Evolutionary conservation across 2,329 filamentous ascomycete genomes (phyloP), one percentile per base, ranked within the genome.

Genomic region (Aspergillus chevalieri): DNA sequence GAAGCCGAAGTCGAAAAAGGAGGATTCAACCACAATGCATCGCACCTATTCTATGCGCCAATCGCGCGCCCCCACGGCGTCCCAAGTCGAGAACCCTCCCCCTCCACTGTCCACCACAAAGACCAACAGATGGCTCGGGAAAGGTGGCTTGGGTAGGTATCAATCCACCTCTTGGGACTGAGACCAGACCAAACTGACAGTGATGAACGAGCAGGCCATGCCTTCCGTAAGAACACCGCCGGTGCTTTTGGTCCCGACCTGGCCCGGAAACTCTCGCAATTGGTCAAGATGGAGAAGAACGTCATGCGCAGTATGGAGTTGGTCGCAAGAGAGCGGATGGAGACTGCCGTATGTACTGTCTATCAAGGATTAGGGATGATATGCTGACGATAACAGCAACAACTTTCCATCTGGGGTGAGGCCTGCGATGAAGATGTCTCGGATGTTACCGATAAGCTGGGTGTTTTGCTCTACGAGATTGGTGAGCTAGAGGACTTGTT

Each of bases 241-340:
- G 76, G 76, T 36, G 74, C 76, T 52, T 78, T 78, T 64, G 83
- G 83, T 33, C 83, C 91, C 50, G 93, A 98, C 65, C 84, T 98
- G 51, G 87, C 93, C 51, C 96, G 95, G 82, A 98, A 98, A 81
- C 85, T 98, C 55, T 89, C 91, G 38, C 89, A 95, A 76, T 82
- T 98, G 47, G 93, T 98, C 56, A 98, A 98, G 83, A 98, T 98
- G 93, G 93, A 98, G 78, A 98, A 98, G 84, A 97, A 98, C 69
- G 89, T 96, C 50, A 98, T 98, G 93, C 89, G 93, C 72, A 96
- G 90, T 70, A 85, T 97, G 80, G 93, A 98, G 70, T 80, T 89
- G 45, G 93, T 97, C 47, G 90, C 90, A 43, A 86, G 90, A 65
- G 93, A 98, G 79, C 85, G 93, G 63, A 97, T 97, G 90, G 93